These are phyloP conservation scores for Chaetomium globosum DNA, from an alignment of 2,329 filamentous ascomycete genomes.

Conservation along the genomic window DNA sequence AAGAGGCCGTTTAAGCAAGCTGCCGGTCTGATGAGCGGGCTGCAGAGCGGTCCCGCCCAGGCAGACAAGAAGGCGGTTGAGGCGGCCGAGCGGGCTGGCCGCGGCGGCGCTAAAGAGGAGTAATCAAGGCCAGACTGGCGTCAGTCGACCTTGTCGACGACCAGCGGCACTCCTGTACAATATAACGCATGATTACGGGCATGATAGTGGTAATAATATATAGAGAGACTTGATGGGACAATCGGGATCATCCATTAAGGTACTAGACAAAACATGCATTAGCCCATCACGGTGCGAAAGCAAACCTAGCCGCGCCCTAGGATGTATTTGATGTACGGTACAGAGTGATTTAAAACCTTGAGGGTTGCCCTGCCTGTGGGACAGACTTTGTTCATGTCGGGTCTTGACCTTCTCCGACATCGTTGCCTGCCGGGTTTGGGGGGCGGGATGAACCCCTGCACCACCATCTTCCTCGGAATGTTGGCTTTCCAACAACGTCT, in stretches of 20 bases:
- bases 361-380: background rate
- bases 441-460: background rate
- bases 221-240: background rate
- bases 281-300: too few species aligned
- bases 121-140: slow-evolving; percentile 44
- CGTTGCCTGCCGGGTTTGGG: slow-evolving; percentile 14
- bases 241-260: background rate
- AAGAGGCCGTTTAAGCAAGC: slow-evolving; percentile 93
- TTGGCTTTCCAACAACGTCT: background rate
- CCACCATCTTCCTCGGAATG: background rate
- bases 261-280: background rate
- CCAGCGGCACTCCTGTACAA: slow-evolving; percentile 22
- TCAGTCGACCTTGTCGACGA: background rate
- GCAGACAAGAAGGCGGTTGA: slow-evolving; percentile 91
- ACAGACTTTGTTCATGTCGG: background rate
- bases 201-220: slow-evolving; percentile 17
- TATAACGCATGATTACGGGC: slow-evolving; percentile 5
- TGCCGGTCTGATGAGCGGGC: slow-evolving; percentile 78
- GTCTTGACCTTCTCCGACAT: background rate
- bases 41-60: slow-evolving; percentile 74
- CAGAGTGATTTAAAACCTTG: background rate
- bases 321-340: background rate
- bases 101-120: slow-evolving; percentile 72
- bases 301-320: background rate
- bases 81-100: slow-evolving; percentile 73